A percentile compares a stretch with the other conserved stretches of the same genome.
Conservation (phyloP, 1,284 basidiomycete species). For the Irpex lacteus region DNA sequence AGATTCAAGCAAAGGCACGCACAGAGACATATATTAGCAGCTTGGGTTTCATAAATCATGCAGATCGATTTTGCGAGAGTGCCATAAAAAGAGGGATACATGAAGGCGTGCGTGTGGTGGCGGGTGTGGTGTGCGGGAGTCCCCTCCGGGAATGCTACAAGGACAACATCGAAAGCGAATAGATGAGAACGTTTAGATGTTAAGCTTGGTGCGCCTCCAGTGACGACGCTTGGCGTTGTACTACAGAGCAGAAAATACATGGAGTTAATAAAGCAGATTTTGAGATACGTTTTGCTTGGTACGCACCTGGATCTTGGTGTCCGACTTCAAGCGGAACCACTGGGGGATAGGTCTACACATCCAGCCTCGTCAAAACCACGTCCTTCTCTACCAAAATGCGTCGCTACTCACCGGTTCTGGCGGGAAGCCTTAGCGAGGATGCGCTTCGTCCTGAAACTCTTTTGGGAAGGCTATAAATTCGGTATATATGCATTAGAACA, state of each 20-base stretch:
- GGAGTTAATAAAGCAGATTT: background rate
- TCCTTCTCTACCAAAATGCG: background rate
- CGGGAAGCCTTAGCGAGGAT: constrained; percentile 94
- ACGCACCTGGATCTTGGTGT: constrained; percentile 89
- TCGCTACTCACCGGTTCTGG: constrained; percentile 83
- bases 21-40: background rate
- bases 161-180: constrained; percentile 8
- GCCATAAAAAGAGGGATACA: background rate
- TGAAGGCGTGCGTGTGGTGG: background rate
- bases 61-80: background rate
- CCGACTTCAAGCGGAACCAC: constrained; percentile 98
- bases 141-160: constrained; percentile 1
- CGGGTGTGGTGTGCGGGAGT: background rate
- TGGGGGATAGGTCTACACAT: constrained; percentile 84
- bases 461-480: constrained; percentile 85
- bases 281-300: background rate
- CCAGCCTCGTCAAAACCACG: constrained; percentile 7
- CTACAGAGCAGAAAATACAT: constrained; percentile 30
- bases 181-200: constrained; percentile 59
- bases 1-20: background rate
- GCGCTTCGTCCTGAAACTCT: constrained; percentile 95
- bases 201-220: constrained; percentile 94
- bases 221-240: constrained; percentile 94
- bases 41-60: background rate
- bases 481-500: background rate